These are phyloP conservation scores for Zasmidium cellare DNA, from an alignment of 2,329 filamentous ascomycete genomes.

Conservation along the genomic window DNA sequence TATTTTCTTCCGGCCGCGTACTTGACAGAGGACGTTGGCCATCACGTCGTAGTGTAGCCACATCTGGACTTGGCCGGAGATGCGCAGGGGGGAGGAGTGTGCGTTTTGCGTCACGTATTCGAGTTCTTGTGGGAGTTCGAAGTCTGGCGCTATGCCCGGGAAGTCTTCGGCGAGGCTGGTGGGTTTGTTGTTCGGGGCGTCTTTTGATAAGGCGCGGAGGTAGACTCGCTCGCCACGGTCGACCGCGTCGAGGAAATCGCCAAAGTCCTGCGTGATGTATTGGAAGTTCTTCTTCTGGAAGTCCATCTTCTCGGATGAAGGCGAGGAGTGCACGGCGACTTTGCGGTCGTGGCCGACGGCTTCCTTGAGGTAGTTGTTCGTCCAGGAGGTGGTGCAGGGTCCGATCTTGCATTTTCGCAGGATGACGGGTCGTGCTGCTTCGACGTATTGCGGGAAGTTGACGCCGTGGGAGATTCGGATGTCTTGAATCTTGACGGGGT, in stretches of 20 bases:
- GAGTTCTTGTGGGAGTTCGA: conserved; percentile 65
- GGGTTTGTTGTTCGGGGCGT: conserved; percentile 67
- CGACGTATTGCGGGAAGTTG: conserved; percentile 63
- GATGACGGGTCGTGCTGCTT: conserved; percentile 61
- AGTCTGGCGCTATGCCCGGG: conserved; percentile 67
- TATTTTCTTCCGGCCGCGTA: conserved; percentile 70
- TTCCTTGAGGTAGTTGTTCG: conserved; percentile 63
- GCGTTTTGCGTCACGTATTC: conserved; percentile 58
- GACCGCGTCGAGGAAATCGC: conserved; percentile 63
- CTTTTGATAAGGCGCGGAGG: conserved; percentile 72
- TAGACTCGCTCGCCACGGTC: conserved; percentile 66
- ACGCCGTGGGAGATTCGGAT: conserved; percentile 52
- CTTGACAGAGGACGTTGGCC: conserved; percentile 82
- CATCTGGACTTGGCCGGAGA: conserved; percentile 79
- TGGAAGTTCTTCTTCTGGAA: conserved; percentile 82
- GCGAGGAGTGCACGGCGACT: conserved; percentile 73
- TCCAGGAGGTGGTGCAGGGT: conserved; percentile 67
- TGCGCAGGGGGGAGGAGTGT: conserved; percentile 77
- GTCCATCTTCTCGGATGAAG: conserved; percentile 64
- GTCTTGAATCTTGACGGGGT: conserved; percentile 48
- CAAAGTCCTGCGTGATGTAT: conserved; percentile 69
- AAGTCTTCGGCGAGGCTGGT: conserved; percentile 73
- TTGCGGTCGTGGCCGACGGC: conserved; percentile 62
- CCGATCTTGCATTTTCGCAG: conserved; percentile 68
- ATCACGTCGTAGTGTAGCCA: conserved; percentile 94